Base-by-base conservation (phyloP, 2,329 filamentous ascomycete species). In the Penicillium brevicompactum region DNA sequence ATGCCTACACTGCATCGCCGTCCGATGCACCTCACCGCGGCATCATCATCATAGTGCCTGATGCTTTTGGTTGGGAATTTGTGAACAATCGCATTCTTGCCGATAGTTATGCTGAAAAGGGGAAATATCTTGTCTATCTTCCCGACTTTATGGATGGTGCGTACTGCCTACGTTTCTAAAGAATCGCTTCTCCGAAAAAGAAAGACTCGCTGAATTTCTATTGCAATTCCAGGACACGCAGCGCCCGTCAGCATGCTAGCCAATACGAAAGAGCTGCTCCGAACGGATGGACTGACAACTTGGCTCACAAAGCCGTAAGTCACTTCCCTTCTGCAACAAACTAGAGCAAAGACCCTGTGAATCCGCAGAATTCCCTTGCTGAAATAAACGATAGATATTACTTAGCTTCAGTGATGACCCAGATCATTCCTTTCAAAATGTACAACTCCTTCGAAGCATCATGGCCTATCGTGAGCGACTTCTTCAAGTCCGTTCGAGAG, bases 141-240 rank as follows among this genome's bases (percentile, higher is more conserved):
- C 83, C 83, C 0, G 82, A 86, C 52, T 83, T 86, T 50, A 84
- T 85, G 76, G 70, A 75, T 56, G 80, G 78, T 77, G 58, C 30
- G 54, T 38, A 16, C 37, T 61, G 68, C 14, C 3, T 2, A 42
- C 16, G 4, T 30, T 9, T 5, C 4, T 16, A 6, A 8, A 4
- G 5, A 8, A 37, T 34, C 13, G 16, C 16, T 5, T 6, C 8
- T 7, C 1, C 22, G 3, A 41, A 34, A n/a, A 1, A 31, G 14
- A 1, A 31, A 11, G 14, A 27, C 40, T 18, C 30, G 27, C 18
- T 44, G 3, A 44, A 6, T 5, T 27, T 7, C 6, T 40, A 8
- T 40, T 18, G 11, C 37, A 40, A 34, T 34, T 14, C 16, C 5
- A 50, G 48, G 48, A 1, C 38, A 50, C 4, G 13, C 48, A 4